Conservation (phyloP, 2,329 filamentous ascomycete genomes). For the Cladorrhinum sp. region DNA sequence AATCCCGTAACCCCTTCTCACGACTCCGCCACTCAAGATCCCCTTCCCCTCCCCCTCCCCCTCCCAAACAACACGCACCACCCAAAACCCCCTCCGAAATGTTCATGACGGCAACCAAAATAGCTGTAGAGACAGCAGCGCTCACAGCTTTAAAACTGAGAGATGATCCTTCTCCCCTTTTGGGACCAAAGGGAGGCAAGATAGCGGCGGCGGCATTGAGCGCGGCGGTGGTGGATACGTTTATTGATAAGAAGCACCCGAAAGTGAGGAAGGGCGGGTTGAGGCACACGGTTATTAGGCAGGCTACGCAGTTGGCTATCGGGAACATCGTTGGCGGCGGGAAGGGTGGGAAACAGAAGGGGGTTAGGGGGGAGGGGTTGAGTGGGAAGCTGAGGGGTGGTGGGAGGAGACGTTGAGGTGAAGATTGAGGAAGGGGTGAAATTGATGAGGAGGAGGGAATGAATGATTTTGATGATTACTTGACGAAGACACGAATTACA, state of each 20-base stretch:
- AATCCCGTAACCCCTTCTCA: not conserved
- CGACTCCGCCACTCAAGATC: constrained; percentile 2
- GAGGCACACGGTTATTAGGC: constrained; percentile 22
- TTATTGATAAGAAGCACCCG: constrained; percentile 25
- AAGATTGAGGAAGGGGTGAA: not conserved
- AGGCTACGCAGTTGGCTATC: constrained; percentile 29
- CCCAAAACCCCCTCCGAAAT: constrained; percentile 7
- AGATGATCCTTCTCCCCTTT: constrained; percentile 27
- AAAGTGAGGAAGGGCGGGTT: constrained; percentile 24
- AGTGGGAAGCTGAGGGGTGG: not conserved
- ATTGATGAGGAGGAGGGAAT: not conserved
- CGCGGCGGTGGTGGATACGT: constrained; percentile 26
- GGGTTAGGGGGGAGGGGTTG: not conserved
- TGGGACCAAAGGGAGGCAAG: constrained; percentile 27
- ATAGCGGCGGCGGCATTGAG: constrained; percentile 24
- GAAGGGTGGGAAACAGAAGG: not conserved
- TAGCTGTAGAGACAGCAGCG: constrained; percentile 27
- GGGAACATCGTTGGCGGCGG: constrained; percentile 21
- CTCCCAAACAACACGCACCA: not conserved
- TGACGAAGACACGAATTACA: no score
- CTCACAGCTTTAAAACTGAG: constrained; percentile 26
- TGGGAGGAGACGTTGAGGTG: no score
- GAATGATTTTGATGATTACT: not conserved
- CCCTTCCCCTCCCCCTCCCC: constrained; percentile 1
- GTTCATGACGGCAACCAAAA: constrained; percentile 14